Evolutionary conservation across 495 filamentous ascomycete species (phyloP).

Genomic region (Daldinia decipiens): DNA sequence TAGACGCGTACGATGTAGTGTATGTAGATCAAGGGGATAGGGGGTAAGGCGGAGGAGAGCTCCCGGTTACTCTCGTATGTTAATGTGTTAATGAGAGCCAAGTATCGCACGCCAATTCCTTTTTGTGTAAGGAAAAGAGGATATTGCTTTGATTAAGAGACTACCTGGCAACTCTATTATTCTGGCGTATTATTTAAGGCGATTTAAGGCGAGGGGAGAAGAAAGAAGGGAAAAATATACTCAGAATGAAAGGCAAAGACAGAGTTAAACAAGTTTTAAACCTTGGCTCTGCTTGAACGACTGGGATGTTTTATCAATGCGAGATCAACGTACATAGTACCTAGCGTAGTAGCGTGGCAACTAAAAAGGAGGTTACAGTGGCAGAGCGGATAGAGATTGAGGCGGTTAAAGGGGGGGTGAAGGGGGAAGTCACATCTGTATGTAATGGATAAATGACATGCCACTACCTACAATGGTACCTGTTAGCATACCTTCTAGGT

Average conservation of each 20-base stretch:
- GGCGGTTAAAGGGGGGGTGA: not conserved
- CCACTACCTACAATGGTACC: not conserved
- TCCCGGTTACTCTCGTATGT: constrained; percentile 6
- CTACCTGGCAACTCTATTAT: constrained; percentile 15
- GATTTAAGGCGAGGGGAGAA: constrained; percentile 13
- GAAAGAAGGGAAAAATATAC: constrained; percentile 15
- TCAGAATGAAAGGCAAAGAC: constrained; percentile 19
- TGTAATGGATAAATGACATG: constrained; percentile 23
- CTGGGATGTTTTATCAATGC: constrained; percentile 43
- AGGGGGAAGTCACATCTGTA: constrained; percentile 21
- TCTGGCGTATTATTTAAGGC: constrained; percentile 17
- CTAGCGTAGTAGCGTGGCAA: constrained; percentile 16
- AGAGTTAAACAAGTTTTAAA: constrained; percentile 35
- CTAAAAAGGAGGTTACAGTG: constrained; percentile 18
- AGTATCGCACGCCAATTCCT: constrained; percentile 4
- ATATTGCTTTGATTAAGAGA: not conserved
- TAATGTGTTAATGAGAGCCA: constrained; percentile 3
- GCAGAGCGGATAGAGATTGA: not conserved
- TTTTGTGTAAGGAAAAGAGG: not conserved
- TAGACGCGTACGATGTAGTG: constrained; percentile 38
- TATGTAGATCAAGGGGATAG: constrained; percentile 40
- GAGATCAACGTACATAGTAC: constrained; percentile 21
- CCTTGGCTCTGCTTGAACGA: constrained; percentile 15
- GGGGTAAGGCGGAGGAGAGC: constrained; percentile 29
- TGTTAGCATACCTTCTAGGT: too few species aligned